Conservation (phyloP, 805 yeast genomes). For the Scheffersomyces ergatensis region DNA sequence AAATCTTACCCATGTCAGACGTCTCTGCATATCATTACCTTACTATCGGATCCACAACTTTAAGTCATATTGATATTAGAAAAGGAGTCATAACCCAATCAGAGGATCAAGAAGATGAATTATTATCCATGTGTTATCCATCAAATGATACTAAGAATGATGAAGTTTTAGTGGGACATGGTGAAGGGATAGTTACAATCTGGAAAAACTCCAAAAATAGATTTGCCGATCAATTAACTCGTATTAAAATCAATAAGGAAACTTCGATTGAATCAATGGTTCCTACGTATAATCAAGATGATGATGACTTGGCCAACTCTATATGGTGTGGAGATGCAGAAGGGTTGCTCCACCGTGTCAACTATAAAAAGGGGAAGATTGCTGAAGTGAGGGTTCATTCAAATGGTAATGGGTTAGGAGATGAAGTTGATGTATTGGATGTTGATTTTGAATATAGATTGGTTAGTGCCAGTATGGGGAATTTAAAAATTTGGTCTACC, state of each 20-base stretch:
- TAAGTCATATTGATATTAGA: constrained; percentile 75
- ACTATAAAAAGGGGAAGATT: constrained; percentile 61
- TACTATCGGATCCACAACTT: constrained; percentile 78
- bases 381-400: constrained; percentile 68
- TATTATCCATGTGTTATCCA: constrained; percentile 70
- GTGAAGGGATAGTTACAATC: constrained; percentile 82
- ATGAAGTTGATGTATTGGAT: constrained; percentile 76
- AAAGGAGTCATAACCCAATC: constrained; percentile 64
- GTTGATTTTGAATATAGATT: constrained; percentile 78
- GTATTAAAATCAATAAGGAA: constrained; percentile 66
- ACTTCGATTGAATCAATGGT: constrained; percentile 74
- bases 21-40: constrained; percentile 77
- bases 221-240: constrained; percentile 71
- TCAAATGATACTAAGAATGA: constrained; percentile 56
- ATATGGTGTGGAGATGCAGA: constrained; percentile 81
- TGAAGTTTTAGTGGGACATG: constrained; percentile 78
- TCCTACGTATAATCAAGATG: constrained; percentile 53
- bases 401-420: constrained; percentile 41
- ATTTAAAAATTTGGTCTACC: constrained; percentile 72
- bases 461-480: constrained; percentile 81
- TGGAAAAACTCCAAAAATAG: constrained; percentile 78
- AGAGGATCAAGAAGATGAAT: constrained; percentile 92
- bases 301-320: constrained; percentile 42
- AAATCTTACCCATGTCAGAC: constrained; percentile 66
- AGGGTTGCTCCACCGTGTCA: constrained; percentile 67